phyloP scores from a whole-genome alignment of 768 basidiomycete species.

The Roridomyces roridus region DNA sequence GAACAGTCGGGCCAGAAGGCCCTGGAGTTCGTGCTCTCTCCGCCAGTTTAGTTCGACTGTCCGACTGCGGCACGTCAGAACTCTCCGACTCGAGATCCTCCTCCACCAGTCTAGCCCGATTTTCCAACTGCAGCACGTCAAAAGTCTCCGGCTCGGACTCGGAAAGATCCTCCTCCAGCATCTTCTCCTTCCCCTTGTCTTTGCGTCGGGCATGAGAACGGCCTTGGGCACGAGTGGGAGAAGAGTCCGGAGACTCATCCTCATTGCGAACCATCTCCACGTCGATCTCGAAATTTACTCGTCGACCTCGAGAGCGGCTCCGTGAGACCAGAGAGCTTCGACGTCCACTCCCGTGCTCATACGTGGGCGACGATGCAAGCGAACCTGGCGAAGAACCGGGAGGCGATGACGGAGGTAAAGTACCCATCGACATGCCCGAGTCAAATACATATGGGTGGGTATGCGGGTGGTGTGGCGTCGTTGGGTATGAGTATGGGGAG shows the following conservation, averaged over 20 bases:
- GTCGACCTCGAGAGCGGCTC: constrained; percentile 60
- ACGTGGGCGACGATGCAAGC: constrained; percentile 43
- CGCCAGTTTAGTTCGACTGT: neutral
- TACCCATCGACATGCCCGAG: constrained; percentile 51
- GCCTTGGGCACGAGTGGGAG: neutral
- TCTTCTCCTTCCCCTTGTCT: constrained; percentile 4
- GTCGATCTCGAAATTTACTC: constrained; percentile 60
- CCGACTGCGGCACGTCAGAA: neutral
- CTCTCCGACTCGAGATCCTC: no score
- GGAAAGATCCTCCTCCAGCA: neutral
- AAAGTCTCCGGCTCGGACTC: constrained; percentile 7
- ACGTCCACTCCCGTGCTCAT: constrained; percentile 31
- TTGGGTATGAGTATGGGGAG: constrained; percentile 31
- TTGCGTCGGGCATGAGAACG: neutral
- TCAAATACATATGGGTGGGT: constrained; percentile 47
- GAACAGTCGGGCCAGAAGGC: neutral
- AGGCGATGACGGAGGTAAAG: constrained; percentile 62
- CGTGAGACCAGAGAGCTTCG: constrained; percentile 48
- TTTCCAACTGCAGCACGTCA: neutral
- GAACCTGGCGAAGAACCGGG: constrained; percentile 52
- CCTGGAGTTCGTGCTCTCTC: constrained; percentile 17
- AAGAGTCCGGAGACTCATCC: neutral
- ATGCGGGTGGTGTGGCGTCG: constrained; percentile 45
- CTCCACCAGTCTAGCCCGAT: neutral
- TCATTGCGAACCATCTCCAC: constrained; percentile 23